A percentile compares a stretch with the other conserved stretches of the same genome.
Evolutionary conservation across 1,284 basidiomycete species (phyloP).

Genomic region (Cryptococcus wingfieldii): DNA sequence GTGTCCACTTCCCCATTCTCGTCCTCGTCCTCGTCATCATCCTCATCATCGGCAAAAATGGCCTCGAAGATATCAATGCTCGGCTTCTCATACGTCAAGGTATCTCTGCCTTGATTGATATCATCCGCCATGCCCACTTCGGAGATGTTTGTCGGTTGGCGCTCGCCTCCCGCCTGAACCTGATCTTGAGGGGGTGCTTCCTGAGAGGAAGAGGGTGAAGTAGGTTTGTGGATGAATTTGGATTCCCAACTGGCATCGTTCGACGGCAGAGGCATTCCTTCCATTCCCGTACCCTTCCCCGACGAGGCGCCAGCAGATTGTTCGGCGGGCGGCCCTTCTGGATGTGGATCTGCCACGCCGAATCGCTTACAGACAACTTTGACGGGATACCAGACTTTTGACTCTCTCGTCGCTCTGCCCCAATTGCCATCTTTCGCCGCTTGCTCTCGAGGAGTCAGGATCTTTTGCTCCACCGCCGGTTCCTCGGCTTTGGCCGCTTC

Average conservation of each 20-base stretch:
- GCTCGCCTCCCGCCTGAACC: background rate
- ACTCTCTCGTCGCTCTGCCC: slow-evolving; percentile 74
- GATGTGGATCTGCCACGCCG: slow-evolving; percentile 78
- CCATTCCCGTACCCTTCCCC: slow-evolving; percentile 1
- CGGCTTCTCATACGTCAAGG: slow-evolving; percentile 78
- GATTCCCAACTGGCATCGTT: slow-evolving; percentile 41
- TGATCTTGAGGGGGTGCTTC: too few species aligned
- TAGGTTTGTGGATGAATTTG: slow-evolving; percentile 32
- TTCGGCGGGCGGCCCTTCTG: slow-evolving; percentile 46
- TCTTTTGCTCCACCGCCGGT: slow-evolving; percentile 39
- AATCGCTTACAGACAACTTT: slow-evolving; percentile 89
- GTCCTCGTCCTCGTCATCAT: slow-evolving; percentile 65
- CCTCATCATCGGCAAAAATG: slow-evolving; percentile 85
- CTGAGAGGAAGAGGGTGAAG: background rate
- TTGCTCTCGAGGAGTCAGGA: slow-evolving; percentile 66
- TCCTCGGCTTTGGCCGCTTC: slow-evolving; percentile 44
- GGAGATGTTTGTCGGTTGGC: slow-evolving; percentile 41
- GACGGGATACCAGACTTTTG: slow-evolving; percentile 70
- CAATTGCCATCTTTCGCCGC: slow-evolving; percentile 84
- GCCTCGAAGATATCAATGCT: slow-evolving; percentile 91
- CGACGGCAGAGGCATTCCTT: slow-evolving; percentile 20
- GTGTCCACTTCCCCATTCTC: slow-evolving; percentile 39
- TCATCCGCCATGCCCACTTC: slow-evolving; percentile 88
- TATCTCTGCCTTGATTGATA: slow-evolving; percentile 77
- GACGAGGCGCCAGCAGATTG: slow-evolving; percentile 1